Percentiles rank a stretch among this genome's conserved stretches.
phyloP scores from a whole-genome alignment of 306 rosid genomes.

The Senna tora region DNA sequence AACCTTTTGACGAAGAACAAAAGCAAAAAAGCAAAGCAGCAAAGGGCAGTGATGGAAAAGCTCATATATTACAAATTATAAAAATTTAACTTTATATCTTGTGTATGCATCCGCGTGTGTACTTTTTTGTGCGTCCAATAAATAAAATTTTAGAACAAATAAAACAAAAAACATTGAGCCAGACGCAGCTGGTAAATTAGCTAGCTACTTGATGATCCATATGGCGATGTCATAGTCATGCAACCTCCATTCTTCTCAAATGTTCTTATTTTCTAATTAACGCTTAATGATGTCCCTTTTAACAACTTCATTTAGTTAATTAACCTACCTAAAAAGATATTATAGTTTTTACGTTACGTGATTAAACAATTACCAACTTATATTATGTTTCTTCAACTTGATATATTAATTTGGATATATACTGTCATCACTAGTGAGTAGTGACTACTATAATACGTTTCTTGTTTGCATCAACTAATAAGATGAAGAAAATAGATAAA shows the following conservation, averaged over 20 bases:
- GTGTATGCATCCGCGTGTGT: not conserved
- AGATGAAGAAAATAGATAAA: not conserved
- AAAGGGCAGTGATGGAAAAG: not conserved
- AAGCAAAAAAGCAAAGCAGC: not conserved
- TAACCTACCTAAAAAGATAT: not conserved
- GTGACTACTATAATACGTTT: conserved; percentile 6
- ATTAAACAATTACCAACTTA: not conserved
- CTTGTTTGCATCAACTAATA: conserved; percentile 14
- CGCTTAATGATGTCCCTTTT: not conserved
- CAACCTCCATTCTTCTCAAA: not conserved
- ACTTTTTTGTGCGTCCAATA: not conserved
- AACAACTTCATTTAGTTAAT: not conserved
- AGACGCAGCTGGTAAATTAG: not conserved
- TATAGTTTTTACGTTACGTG: not conserved
- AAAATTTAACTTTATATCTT: not conserved
- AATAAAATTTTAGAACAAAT: not conserved
- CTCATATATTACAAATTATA: no score
- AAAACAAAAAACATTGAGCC: not conserved
- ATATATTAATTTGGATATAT: not conserved
- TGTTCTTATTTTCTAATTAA: not conserved
- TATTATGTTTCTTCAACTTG: not conserved
- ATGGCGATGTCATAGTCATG: conserved; percentile 5
- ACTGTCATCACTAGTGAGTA: not conserved
- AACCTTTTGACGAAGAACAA: not conserved
- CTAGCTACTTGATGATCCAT: conserved; percentile 8